These are phyloP conservation scores for Pharnaceum exiguum DNA, from an alignment of 148 eudicot species.

Conservation along the genomic window DNA sequence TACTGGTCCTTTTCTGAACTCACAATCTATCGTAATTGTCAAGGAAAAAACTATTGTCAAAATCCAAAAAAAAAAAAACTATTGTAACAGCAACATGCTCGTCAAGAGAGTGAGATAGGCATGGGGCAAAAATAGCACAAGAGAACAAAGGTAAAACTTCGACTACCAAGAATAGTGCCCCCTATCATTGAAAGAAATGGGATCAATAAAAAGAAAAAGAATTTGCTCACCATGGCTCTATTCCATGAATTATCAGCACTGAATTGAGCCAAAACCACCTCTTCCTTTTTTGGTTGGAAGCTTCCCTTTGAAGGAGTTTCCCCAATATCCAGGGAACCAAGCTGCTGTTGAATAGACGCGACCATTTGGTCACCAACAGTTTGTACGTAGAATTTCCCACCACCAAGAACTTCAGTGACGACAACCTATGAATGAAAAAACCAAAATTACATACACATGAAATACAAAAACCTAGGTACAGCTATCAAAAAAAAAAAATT, in stretches of 20 bases:
- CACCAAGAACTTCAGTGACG: conserved; percentile 80
- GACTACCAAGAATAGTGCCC: too few relatives aligned
- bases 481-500: too few relatives aligned
- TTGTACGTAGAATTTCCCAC: conserved; percentile 91
- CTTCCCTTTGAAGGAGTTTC: conserved; percentile 73
- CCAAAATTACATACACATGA: too few relatives aligned
- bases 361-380: conserved; percentile 60
- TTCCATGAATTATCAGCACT: conserved; percentile 91
- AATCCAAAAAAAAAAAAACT: not conserved
- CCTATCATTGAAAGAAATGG: too few relatives aligned
- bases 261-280: conserved; percentile 81
- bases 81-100: not conserved
- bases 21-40: conserved; percentile 30
- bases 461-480: too few relatives aligned
- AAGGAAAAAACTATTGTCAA: not conserved
- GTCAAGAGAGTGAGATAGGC: not conserved
- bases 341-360: conserved; percentile 76
- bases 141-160: not conserved
- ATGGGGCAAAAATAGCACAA: not conserved
- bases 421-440: conserved; percentile 41
- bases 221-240: conserved; percentile 90
- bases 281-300: conserved; percentile 88
- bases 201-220: not conserved
- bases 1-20: conserved; percentile 58
- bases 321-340: conserved; percentile 59